Percentiles rank a stretch among this genome's conserved stretches.
Conservation (phyloP, 1,139 yeast species). For the Sugiyamaella sp. region DNA sequence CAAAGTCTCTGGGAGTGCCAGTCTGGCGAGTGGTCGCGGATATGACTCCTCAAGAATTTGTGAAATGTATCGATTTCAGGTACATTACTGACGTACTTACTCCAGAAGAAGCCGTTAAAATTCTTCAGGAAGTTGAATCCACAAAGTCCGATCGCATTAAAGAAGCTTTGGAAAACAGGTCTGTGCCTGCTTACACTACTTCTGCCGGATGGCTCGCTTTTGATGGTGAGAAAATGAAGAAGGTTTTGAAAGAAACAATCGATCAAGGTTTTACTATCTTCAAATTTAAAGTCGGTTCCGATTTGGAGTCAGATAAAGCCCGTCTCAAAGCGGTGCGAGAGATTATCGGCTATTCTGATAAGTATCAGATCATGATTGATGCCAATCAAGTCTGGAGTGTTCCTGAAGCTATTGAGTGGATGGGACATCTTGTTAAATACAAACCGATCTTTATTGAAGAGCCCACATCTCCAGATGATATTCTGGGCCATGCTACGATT, state of each 20-base stretch:
- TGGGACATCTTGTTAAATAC: slow-evolving; percentile 41
- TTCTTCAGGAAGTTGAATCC: slow-evolving; percentile 35
- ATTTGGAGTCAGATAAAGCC: slow-evolving; percentile 41
- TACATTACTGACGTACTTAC: slow-evolving; percentile 44
- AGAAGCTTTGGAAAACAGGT: slow-evolving; percentile 40
- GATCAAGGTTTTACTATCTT: slow-evolving; percentile 44
- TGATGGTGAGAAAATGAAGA: slow-evolving; percentile 44
- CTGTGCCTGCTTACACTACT: slow-evolving; percentile 48
- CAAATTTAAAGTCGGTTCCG: slow-evolving; percentile 47
- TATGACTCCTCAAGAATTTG: slow-evolving; percentile 44
- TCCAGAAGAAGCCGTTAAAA: slow-evolving; percentile 41
- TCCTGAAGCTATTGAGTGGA: slow-evolving; percentile 45
- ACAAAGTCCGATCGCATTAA: slow-evolving; percentile 40
- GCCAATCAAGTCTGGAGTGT: slow-evolving; percentile 46
- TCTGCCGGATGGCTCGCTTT: slow-evolving; percentile 49
- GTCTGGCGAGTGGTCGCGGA: slow-evolving; percentile 45
- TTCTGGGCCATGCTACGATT: slow-evolving; percentile 43
- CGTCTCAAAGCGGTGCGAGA: slow-evolving; percentile 44
- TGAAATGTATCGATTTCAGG: slow-evolving; percentile 43
- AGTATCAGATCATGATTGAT: slow-evolving; percentile 38
- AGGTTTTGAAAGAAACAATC: slow-evolving; percentile 38
- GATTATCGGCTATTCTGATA: slow-evolving; percentile 42
- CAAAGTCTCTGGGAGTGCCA: slow-evolving; percentile 39
- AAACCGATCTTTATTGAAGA: slow-evolving; percentile 46
- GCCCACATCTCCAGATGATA: slow-evolving; percentile 46